Conservation (phyloP, 805 yeast genomes). For the Lipomyces kockii region DNA sequence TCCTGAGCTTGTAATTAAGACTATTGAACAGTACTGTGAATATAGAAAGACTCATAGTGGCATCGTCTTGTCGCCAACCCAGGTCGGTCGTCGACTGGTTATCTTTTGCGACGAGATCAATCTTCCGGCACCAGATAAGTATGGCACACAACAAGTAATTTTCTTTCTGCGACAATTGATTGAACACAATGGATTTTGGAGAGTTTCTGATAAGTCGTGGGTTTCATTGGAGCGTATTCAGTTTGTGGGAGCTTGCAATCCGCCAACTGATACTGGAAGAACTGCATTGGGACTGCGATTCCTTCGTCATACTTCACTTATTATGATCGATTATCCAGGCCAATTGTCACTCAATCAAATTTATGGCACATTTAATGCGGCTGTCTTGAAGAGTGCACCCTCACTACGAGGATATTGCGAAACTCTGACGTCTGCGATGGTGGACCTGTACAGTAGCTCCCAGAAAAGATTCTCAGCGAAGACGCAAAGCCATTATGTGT, state of each 20-base stretch:
- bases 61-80: constrained; percentile 58
- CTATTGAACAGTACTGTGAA: constrained; percentile 74
- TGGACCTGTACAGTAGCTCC: constrained; percentile 60
- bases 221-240: constrained; percentile 66
- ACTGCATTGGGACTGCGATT: constrained; percentile 61
- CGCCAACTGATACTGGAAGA: constrained; percentile 82
- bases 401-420: constrained; percentile 58
- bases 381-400: constrained; percentile 66
- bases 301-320: constrained; percentile 64
- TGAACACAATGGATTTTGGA: constrained; percentile 81
- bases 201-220: constrained; percentile 64
- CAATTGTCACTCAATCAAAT: constrained; percentile 64
- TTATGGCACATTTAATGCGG: constrained; percentile 61
- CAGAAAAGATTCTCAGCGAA: constrained; percentile 48
- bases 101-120: constrained; percentile 92
- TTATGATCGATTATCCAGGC: constrained; percentile 83
- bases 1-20: constrained; percentile 61
- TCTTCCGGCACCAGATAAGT: constrained; percentile 71
- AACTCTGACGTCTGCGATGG: constrained; percentile 65
- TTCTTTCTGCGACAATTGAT: constrained; percentile 74
- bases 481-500: constrained; percentile 64
- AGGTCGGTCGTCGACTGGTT: constrained; percentile 71
- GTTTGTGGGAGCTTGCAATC: constrained; percentile 95
- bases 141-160: constrained; percentile 74
- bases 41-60: constrained; percentile 62